These are phyloP conservation scores for Gossypium aridum DNA, from an alignment of 441 rosid species.

Conservation along the genomic window DNA sequence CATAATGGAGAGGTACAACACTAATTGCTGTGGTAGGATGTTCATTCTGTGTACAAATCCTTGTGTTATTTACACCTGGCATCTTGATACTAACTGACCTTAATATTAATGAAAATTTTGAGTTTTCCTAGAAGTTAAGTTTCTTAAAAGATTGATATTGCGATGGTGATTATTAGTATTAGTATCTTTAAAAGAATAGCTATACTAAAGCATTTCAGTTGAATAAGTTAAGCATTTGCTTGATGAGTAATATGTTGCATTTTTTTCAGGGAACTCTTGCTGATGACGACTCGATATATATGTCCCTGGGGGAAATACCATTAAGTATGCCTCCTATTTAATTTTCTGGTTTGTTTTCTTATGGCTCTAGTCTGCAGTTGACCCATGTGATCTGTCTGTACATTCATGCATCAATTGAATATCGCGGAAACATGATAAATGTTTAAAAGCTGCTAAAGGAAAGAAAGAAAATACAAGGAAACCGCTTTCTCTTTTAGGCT, in stretches of 20 bases:
- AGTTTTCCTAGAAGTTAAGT: background rate
- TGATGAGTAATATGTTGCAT: constrained; percentile 10
- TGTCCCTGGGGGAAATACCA: constrained; percentile 97
- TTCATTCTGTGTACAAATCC: background rate
- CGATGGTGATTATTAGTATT: background rate
- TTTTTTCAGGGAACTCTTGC: constrained; percentile 68
- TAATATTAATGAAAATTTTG: background rate
- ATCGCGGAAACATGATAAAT: constrained; percentile 7
- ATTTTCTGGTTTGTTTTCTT: constrained; percentile 22
- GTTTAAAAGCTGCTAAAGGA: background rate
- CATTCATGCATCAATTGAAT: constrained; percentile 10
- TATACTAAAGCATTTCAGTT: constrained; percentile 1
- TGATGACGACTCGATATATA: constrained; percentile 86
- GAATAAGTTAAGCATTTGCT: constrained; percentile 1
- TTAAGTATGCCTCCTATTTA: constrained; percentile 56
- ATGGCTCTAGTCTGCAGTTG: constrained; percentile 18
- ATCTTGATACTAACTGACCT: background rate
- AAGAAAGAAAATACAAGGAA: background rate
- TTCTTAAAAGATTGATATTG: constrained; percentile 3
- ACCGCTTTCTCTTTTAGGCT: background rate
- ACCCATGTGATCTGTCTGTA: constrained; percentile 3
- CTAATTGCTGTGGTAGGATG: constrained; percentile 15
- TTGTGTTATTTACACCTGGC: background rate
- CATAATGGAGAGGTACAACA: constrained; percentile 64
- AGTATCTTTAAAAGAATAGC: background rate